Percentiles rank a stretch among this genome's conserved stretches.
Evolutionary conservation across 1,284 basidiomycete species (phyloP).

Genomic region (Cerioporus squamosus): DNA sequence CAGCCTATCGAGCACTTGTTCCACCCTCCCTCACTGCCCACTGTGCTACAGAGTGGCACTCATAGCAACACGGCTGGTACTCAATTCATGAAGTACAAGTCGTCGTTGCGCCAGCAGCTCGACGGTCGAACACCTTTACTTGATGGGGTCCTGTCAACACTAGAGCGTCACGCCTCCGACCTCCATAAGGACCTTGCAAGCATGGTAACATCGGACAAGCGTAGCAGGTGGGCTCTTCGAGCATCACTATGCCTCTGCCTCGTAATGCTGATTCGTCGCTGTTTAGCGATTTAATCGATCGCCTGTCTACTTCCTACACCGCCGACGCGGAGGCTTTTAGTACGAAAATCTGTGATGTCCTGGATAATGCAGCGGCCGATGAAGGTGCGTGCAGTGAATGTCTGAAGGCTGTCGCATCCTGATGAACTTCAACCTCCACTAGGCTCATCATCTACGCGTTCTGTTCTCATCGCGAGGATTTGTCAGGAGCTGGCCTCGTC

Average conservation of each 20-base stretch:
- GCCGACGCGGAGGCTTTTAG: slow-evolving; percentile 53
- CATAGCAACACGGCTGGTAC: slow-evolving; percentile 41
- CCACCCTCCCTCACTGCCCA: slow-evolving; percentile 50
- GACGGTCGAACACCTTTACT: slow-evolving; percentile 62
- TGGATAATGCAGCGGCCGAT: slow-evolving; percentile 40
- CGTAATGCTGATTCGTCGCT: slow-evolving; percentile 3
- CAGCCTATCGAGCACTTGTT: slow-evolving; percentile 60
- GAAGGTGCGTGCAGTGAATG: slow-evolving; percentile 35
- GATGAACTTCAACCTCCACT: not conserved
- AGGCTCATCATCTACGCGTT: slow-evolving; percentile 29
- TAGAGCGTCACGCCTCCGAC: slow-evolving; percentile 59
- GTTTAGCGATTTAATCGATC: slow-evolving; percentile 41
- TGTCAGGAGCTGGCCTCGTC: slow-evolving; percentile 31
- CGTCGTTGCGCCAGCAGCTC: slow-evolving; percentile 58
- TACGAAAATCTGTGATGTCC: slow-evolving; percentile 40
- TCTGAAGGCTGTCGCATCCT: not conserved
- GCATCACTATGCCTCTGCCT: not conserved
- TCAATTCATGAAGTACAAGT: slow-evolving; percentile 62
- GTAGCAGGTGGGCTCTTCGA: slow-evolving; percentile 32
- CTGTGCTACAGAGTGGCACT: slow-evolving; percentile 42
- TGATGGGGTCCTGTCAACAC: slow-evolving; percentile 54
- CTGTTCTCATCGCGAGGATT: slow-evolving; percentile 48
- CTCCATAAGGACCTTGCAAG: slow-evolving; percentile 64
- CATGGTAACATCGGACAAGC: slow-evolving; percentile 29
- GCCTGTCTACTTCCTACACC: slow-evolving; percentile 47